Conservation (phyloP, 257 asterid species). For the Osmanthus fragrans region DNA sequence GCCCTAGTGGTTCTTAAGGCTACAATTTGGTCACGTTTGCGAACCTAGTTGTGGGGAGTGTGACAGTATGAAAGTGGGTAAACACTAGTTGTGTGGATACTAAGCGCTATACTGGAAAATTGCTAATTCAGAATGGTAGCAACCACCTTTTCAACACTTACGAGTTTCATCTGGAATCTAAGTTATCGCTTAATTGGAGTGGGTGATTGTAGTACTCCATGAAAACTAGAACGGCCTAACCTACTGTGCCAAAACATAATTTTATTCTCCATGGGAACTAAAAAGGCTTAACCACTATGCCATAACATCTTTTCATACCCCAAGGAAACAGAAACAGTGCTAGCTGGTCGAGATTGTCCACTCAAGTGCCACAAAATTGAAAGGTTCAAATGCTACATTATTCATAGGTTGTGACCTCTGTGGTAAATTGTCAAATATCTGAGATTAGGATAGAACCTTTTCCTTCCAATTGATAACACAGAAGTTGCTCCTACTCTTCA, state of each 20-base stretch:
- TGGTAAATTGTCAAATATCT: too few species aligned
- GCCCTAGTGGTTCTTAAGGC: neutral
- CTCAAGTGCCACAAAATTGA: neutral
- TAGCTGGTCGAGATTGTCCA: neutral
- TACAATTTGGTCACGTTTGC: neutral
- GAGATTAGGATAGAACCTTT: neutral
- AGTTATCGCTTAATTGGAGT: neutral
- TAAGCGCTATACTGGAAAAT: neutral
- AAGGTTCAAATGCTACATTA: neutral
- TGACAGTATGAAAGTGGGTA: conserved; percentile 1
- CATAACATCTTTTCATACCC: neutral
- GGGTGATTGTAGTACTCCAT: neutral
- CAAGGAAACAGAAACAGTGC: neutral
- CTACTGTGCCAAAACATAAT: neutral
- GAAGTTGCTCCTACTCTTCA: neutral
- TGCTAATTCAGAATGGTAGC: neutral
- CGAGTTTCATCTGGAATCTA: neutral
- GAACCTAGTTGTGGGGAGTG: neutral
- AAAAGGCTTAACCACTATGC: neutral
- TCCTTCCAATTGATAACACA: neutral
- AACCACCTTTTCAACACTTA: neutral
- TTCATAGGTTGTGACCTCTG: neutral
- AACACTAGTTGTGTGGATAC: neutral
- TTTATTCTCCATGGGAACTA: neutral
- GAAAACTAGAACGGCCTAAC: neutral